Evolutionary conservation across 2,329 filamentous ascomycete genomes (phyloP).

Genomic region (Xylariomycetidae sp.): DNA sequence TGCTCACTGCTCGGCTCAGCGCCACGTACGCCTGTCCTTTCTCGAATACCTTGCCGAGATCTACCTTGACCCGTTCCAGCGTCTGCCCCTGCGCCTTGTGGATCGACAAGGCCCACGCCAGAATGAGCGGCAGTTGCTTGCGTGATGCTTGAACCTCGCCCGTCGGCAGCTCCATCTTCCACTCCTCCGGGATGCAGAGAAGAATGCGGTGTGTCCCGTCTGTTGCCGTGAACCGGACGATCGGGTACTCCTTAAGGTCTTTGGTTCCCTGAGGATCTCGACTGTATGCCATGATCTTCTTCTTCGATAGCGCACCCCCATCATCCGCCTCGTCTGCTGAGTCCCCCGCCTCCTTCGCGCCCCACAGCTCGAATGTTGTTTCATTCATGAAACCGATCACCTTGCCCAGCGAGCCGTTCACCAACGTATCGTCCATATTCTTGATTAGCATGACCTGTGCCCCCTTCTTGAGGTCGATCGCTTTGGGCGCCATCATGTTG

Average conservation of each 20-base stretch:
- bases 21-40: slow-evolving; percentile 98
- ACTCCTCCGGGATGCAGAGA: slow-evolving; percentile 79
- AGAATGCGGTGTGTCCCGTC: slow-evolving; percentile 73
- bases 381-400: slow-evolving; percentile 69
- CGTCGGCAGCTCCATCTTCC: slow-evolving; percentile 96
- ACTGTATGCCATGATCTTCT: slow-evolving; percentile 50
- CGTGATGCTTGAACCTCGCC: slow-evolving; percentile 89
- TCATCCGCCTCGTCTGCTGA: slow-evolving; percentile 36
- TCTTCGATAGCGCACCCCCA: slow-evolving; percentile 38
- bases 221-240: slow-evolving; percentile 76
- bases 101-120: slow-evolving; percentile 95
- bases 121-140: slow-evolving; percentile 75
- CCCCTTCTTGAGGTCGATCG: slow-evolving; percentile 76
- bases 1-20: slow-evolving; percentile 82
- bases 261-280: slow-evolving; percentile 37
- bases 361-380: slow-evolving; percentile 30
- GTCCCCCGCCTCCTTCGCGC: slow-evolving; percentile 28
- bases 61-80: slow-evolving; percentile 87
- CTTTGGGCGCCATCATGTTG: slow-evolving; percentile 89
- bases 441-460: slow-evolving; percentile 99
- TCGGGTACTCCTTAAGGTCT: slow-evolving; percentile 60
- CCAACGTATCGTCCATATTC: slow-evolving; percentile 88
- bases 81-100: slow-evolving; percentile 98
- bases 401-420: slow-evolving; percentile 89
- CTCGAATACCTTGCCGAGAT: slow-evolving; percentile 87